A percentile compares a stretch with the other conserved stretches of the same genome.
Conservation (phyloP, 2,329 filamentous ascomycete genomes). For the Aspergillus sp. region DNA sequence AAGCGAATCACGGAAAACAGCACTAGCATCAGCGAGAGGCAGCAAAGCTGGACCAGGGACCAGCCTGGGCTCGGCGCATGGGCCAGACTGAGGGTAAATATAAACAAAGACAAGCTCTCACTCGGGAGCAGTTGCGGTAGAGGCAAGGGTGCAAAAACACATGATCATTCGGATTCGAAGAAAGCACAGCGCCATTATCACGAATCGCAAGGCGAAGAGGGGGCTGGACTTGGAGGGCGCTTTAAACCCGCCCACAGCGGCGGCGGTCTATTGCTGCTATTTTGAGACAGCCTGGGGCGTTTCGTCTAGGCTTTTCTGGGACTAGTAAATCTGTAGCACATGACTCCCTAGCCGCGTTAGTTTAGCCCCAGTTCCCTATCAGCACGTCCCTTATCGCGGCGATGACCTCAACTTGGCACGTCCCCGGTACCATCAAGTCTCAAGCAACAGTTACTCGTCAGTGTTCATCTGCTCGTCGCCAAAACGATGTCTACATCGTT, state of each 20-base stretch:
- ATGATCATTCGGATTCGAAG: constrained; percentile 11
- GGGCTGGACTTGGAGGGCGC: constrained; percentile 25
- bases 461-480: neutral
- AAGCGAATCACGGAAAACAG: constrained; percentile 10
- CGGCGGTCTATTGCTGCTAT: constrained; percentile 35
- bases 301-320: too few relatives aligned
- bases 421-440: neutral
- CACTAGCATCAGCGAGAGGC: constrained; percentile 4
- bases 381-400: neutral
- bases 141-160: constrained; percentile 5
- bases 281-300: constrained; percentile 26
- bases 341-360: constrained; percentile 27
- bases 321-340: too few relatives aligned
- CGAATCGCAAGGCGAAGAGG: constrained; percentile 16
- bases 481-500: neutral
- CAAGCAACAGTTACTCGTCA: neutral
- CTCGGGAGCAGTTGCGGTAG: constrained; percentile 10
- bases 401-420: neutral
- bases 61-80: constrained; percentile 26
- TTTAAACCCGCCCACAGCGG: constrained; percentile 21
- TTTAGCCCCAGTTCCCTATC: constrained; percentile 23
- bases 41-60: constrained; percentile 21
- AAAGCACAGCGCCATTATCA: constrained; percentile 22
- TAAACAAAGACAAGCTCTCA: constrained; percentile 13
- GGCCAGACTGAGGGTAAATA: constrained; percentile 4